Percentiles rank a stretch among this genome's conserved stretches.
phyloP scores from a whole-genome alignment of 495 filamentous ascomycete genomes.

The Coniosporium apollinis region DNA sequence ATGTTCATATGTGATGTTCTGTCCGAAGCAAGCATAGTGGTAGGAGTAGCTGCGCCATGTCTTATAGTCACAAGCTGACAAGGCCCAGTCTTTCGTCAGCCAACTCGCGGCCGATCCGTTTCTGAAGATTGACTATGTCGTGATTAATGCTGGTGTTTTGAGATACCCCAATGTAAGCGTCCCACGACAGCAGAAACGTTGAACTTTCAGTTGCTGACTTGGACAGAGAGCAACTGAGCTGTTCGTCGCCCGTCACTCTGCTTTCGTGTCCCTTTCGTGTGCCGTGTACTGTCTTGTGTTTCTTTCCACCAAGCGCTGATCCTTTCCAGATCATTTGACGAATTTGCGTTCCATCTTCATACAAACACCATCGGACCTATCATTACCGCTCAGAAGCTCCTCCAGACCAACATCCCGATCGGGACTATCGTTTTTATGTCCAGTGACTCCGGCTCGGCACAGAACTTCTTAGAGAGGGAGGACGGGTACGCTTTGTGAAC shows the following conservation, averaged over 20 bases:
- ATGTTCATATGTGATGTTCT: constrained; percentile 36
- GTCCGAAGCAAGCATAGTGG: constrained; percentile 32
- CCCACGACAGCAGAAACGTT: background rate
- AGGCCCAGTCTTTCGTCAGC: constrained; percentile 18
- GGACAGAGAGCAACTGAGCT: constrained; percentile 34
- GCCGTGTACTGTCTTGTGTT: background rate
- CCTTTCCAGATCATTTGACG: constrained; percentile 28
- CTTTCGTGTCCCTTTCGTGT: background rate
- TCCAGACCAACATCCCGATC: constrained; percentile 28
- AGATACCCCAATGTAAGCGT: constrained; percentile 36
- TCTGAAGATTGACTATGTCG: constrained; percentile 30
- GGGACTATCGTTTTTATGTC: constrained; percentile 35
- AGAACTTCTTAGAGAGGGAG: constrained; percentile 33
- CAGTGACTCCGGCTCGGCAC: constrained; percentile 31
- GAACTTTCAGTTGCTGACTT: constrained; percentile 4
- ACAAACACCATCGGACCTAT: constrained; percentile 43
- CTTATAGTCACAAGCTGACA: constrained; percentile 8
- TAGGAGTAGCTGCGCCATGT: constrained; percentile 16
- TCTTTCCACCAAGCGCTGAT: background rate
- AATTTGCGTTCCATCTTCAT: constrained; percentile 35
- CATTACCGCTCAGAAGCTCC: constrained; percentile 34
- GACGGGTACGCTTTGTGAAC: constrained; percentile 28
- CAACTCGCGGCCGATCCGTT: constrained; percentile 16
- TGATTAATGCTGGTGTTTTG: constrained; percentile 41
- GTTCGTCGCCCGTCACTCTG: constrained; percentile 18